phyloP scores from a whole-genome alignment of 2,329 filamentous ascomycete species.

The Neoascochyta sp. region DNA sequence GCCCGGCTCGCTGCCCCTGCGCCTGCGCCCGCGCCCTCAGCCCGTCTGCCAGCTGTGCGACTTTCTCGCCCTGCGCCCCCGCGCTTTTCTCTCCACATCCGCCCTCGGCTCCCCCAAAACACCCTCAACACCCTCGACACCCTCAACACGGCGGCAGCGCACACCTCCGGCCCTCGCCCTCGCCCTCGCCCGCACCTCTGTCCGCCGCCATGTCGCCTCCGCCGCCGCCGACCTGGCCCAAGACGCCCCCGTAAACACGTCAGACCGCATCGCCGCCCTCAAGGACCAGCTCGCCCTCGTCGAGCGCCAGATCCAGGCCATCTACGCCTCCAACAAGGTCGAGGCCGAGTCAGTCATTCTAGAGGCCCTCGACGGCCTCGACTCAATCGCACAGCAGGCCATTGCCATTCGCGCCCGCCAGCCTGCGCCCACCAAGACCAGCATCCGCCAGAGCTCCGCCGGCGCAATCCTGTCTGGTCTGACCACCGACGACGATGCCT shows the following conservation, averaged over 20 bases:
- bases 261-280: conserved; percentile 19
- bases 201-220: conserved; percentile 7
- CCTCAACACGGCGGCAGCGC: conserved; percentile 24
- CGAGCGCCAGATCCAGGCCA: conserved; percentile 23
- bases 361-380: conserved; percentile 19
- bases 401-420: conserved; percentile 29
- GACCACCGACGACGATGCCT: conserved; percentile 16
- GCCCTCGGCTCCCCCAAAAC: conserved; percentile 10
- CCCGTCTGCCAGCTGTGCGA: conserved; percentile 35
- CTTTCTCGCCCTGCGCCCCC: conserved; percentile 30
- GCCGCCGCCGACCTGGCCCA: conserved; percentile 14
- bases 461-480: conserved; percentile 33
- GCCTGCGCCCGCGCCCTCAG: conserved; percentile 26
- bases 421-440: conserved; percentile 17
- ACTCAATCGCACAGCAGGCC: conserved; percentile 21
- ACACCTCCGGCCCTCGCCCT: conserved; percentile 14
- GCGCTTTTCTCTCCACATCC: conserved; percentile 24
- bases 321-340: conserved; percentile 27
- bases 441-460: conserved; percentile 31
- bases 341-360: conserved; percentile 22
- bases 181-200: conserved; percentile 18
- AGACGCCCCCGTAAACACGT: conserved; percentile 9
- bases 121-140: conserved; percentile 21
- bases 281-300: conserved; percentile 21
- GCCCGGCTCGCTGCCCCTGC: conserved; percentile 23